phyloP scores from a whole-genome alignment of 345 rosid species.

The Anastatica hierochuntica region DNA sequence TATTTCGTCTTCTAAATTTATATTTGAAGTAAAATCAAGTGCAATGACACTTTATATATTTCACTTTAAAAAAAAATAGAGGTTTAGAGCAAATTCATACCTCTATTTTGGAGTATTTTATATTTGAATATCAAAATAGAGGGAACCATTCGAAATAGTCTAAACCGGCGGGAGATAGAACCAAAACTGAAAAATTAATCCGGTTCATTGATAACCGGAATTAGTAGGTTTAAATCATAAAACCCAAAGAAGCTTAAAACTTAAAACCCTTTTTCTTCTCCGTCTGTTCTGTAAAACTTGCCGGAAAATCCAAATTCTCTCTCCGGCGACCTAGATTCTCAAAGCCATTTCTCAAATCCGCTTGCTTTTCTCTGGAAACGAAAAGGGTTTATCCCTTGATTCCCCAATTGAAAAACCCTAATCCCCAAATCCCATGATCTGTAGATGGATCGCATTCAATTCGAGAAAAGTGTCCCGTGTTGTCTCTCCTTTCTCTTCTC shows the following conservation, averaged over 20 bases:
- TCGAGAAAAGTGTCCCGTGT: conserved; percentile 15
- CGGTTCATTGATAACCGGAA: neutral
- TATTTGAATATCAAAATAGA: too few relatives aligned
- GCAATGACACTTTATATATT: too few relatives aligned
- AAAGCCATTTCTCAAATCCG: neutral
- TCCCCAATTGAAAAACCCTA: neutral
- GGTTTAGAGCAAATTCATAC: too few relatives aligned
- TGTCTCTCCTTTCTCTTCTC: conserved; percentile 22
- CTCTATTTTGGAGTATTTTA: too few relatives aligned
- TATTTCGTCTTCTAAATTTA: too few relatives aligned
- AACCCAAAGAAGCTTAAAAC: neutral
- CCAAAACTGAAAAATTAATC: too few relatives aligned
- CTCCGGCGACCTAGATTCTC: conserved; percentile 1
- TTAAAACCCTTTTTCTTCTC: neutral
- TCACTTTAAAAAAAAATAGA: too few relatives aligned
- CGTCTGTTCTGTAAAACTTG: neutral
- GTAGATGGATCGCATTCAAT: conserved; percentile 27
- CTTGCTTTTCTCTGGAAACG: neutral
- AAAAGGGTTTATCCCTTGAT: too few relatives aligned
- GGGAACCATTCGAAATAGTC: too few relatives aligned
- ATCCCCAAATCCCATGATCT: conserved; percentile 32
- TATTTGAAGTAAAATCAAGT: too few relatives aligned
- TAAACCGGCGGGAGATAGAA: neutral
- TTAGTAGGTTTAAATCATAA: neutral
- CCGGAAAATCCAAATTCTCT: neutral